Evolutionary conservation across 2,329 filamentous ascomycete species (phyloP).

Genomic region (Periconia sp.): DNA sequence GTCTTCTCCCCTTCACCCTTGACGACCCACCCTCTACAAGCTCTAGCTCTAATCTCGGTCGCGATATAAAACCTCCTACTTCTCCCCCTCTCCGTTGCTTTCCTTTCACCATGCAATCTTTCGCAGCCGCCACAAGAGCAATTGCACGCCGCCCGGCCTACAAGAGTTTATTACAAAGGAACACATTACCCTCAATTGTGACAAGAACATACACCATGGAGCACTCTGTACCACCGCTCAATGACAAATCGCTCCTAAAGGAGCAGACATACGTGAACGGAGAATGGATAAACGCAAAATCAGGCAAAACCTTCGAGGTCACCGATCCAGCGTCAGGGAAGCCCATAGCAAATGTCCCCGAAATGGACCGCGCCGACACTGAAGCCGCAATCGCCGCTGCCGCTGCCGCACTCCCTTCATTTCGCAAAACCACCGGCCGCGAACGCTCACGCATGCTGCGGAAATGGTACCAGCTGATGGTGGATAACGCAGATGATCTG

Average conservation of each 20-base stretch:
- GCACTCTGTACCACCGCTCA: conserved; percentile 49
- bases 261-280: conserved; percentile 86
- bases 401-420: conserved; percentile 70
- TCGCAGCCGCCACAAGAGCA: conserved; percentile 33
- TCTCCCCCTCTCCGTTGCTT: not conserved
- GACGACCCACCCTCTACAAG: no score
- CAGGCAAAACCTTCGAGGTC: conserved; percentile 90
- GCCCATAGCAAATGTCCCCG: conserved; percentile 79
- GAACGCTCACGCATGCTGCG: conserved; percentile 73
- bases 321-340: conserved; percentile 76
- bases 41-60: no score
- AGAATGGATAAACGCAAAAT: conserved; percentile 83
- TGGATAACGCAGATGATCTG: conserved; percentile 77
- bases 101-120: conserved; percentile 34
- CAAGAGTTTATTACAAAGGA: conserved; percentile 34
- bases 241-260: conserved; percentile 70
- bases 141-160: conserved; percentile 33
- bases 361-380: conserved; percentile 78
- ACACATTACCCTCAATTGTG: conserved; percentile 37
- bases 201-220: conserved; percentile 48
- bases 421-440: conserved; percentile 71
- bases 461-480: conserved; percentile 79
- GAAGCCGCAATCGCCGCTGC: conserved; percentile 84
- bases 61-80: no score
- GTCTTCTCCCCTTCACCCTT: no score